Evolutionary conservation across 2,329 filamentous ascomycete species (phyloP).

Genomic region (Cryoendolithus antarcticus): DNA sequence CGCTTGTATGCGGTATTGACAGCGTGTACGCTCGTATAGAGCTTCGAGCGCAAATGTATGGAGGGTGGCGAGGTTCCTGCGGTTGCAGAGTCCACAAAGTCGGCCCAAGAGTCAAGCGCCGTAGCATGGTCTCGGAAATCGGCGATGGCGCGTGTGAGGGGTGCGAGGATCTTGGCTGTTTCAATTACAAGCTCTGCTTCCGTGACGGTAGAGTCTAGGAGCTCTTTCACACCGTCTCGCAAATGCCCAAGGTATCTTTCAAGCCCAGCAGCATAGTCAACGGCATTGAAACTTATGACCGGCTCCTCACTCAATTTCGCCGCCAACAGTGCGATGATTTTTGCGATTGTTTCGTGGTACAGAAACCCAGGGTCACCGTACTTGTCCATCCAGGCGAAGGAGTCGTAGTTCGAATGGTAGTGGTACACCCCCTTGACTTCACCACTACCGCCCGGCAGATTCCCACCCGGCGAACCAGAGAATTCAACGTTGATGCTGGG

Average conservation of each 20-base stretch:
- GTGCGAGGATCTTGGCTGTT: not conserved
- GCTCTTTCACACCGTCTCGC: not conserved
- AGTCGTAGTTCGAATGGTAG: conserved; percentile 79
- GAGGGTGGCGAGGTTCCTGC: conserved; percentile 17
- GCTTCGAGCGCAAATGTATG: conserved; percentile 22
- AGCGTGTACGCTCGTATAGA: conserved; percentile 35
- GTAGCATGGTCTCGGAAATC: conserved; percentile 25
- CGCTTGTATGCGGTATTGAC: conserved; percentile 75
- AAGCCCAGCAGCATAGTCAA: conserved; percentile 33
- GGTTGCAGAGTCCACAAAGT: no score
- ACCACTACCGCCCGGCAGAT: not conserved
- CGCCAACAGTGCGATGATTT: conserved; percentile 33
- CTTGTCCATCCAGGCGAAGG: conserved; percentile 69
- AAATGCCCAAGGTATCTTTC: conserved; percentile 25
- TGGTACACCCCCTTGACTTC: conserved; percentile 44
- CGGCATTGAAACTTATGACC: conserved; percentile 34
- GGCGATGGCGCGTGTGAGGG: conserved; percentile 31
- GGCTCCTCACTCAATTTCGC: conserved; percentile 36
- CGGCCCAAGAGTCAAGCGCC: no score
- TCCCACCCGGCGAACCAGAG: not conserved
- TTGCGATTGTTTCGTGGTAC: conserved; percentile 42
- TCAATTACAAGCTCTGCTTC: no score
- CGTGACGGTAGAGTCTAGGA: not conserved
- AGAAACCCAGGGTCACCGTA: conserved; percentile 55
- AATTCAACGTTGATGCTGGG: conserved; percentile 38